These are phyloP conservation scores for Aspergillus funiculosus DNA, from an alignment of 495 filamentous ascomycete genomes.

Conservation along the genomic window DNA sequence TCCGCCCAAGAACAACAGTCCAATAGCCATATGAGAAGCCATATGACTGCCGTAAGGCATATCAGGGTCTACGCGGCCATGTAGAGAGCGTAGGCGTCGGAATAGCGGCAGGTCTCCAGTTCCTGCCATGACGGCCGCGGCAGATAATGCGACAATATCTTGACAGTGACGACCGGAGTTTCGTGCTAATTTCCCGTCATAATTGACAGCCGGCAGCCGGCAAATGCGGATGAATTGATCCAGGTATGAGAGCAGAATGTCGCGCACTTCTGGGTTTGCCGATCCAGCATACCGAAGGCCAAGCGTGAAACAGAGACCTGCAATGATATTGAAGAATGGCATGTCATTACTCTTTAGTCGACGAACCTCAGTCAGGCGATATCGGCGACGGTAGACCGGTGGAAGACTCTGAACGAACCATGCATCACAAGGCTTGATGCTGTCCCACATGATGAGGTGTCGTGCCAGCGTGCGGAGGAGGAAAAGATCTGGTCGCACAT, in stretches of 20 bases:
- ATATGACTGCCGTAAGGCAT: conserved; percentile 91
- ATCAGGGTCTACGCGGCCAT: conserved; percentile 78
- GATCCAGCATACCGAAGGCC: conserved; percentile 86
- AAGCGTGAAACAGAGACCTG: conserved; percentile 80
- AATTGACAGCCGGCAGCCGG: conserved; percentile 58
- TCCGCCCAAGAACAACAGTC: conserved; percentile 83
- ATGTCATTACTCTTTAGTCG: conserved; percentile 69
- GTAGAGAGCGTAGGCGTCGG: conserved; percentile 78
- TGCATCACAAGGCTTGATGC: conserved; percentile 58
- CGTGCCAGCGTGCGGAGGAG: conserved; percentile 85
- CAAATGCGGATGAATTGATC: conserved; percentile 82
- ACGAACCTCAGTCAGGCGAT: conserved; percentile 47
- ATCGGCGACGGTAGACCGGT: conserved; percentile 51
- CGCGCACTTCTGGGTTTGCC: conserved; percentile 60
- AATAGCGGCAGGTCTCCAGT: conserved; percentile 88
- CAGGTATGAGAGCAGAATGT: conserved; percentile 76
- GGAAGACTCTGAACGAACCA: conserved; percentile 78
- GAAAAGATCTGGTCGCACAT: conserved; percentile 88
- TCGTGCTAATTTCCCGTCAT: conserved; percentile 74
- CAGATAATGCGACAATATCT: conserved; percentile 72
- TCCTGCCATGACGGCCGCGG: conserved; percentile 89
- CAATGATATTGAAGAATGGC: conserved; percentile 87
- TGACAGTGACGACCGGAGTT: conserved; percentile 85
- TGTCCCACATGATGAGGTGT: conserved; percentile 89
- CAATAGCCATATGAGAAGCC: conserved; percentile 86